Conservation (phyloP, 371 early-diverging fungal species). For the Mucor plumbeus region DNA sequence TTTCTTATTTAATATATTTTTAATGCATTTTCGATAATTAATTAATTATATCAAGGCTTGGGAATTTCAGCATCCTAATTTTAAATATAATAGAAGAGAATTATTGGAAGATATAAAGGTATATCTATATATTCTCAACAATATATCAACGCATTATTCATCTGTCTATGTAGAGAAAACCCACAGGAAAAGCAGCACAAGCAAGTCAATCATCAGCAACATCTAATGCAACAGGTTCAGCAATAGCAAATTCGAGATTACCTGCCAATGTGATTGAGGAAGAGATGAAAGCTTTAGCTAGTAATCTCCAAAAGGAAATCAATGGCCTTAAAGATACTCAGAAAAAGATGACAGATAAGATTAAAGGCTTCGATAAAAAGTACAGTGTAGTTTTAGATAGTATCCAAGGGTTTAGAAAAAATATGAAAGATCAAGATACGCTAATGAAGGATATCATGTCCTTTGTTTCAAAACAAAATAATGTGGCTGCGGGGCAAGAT, state of each 20-base stretch:
- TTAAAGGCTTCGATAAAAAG: slow-evolving; percentile 29
- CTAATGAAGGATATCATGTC: slow-evolving; percentile 26
- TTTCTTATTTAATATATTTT: neutral
- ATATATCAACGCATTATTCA: neutral
- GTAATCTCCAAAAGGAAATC: slow-evolving; percentile 54
- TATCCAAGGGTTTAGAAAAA: slow-evolving; percentile 26
- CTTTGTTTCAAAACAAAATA: slow-evolving; percentile 18
- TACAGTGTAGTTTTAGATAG: slow-evolving; percentile 24
- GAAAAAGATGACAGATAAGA: slow-evolving; percentile 32
- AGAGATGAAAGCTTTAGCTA: slow-evolving; percentile 29
- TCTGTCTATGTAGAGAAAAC: slow-evolving; percentile 32
- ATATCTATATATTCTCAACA: neutral
- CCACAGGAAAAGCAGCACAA: slow-evolving; percentile 34
- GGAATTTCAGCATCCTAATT: slow-evolving; percentile 81
- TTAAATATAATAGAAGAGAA: slow-evolving; percentile 66
- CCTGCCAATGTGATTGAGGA: slow-evolving; percentile 3
- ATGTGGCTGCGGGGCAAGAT: slow-evolving; percentile 8
- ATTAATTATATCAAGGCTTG: slow-evolving; percentile 52
- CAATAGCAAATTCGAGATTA: neutral
- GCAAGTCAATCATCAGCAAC: slow-evolving; percentile 13
- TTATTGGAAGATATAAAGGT: slow-evolving; percentile 65
- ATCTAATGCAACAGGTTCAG: neutral
- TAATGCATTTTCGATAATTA: neutral
- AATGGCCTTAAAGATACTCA: slow-evolving; percentile 43
- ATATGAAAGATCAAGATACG: slow-evolving; percentile 30